phyloP scores from a whole-genome alignment of 306 rosid genomes.

The Prunus kanzakura region DNA sequence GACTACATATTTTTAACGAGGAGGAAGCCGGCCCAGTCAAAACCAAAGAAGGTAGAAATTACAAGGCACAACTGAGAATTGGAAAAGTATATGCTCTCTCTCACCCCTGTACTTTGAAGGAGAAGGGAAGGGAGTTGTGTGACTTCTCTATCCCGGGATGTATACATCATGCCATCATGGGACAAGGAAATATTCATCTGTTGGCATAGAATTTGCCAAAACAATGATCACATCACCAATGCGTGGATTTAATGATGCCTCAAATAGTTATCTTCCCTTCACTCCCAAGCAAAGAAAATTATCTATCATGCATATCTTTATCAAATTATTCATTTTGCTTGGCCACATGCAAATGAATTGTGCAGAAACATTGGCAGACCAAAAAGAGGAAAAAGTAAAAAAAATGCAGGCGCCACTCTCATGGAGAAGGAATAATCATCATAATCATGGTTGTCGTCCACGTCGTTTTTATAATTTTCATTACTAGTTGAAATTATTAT shows the following conservation, averaged over 20 bases:
- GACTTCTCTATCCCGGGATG: too few relatives aligned
- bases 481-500: background rate
- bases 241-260: conserved; percentile 36
- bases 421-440: conserved; percentile 15
- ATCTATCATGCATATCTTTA: conserved; percentile 2
- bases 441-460: conserved; percentile 23
- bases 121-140: too few relatives aligned
- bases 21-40: too few relatives aligned
- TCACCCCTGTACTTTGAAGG: too few relatives aligned
- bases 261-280: conserved; percentile 33
- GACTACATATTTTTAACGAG: too few relatives aligned
- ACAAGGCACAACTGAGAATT: too few relatives aligned
- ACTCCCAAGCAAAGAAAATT: conserved; percentile 41
- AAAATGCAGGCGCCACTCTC: background rate
- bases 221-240: conserved; percentile 27
- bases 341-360: background rate
- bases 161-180: too few relatives aligned
- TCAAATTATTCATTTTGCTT: background rate
- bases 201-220: background rate
- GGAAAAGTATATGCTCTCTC: too few relatives aligned
- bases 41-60: too few relatives aligned
- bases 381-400: background rate
- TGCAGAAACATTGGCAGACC: background rate
- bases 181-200: too few relatives aligned
- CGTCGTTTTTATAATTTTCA: background rate